A percentile compares a stretch with the other conserved stretches of the same genome.
Evolutionary conservation across 2,329 filamentous ascomycete genomes (phyloP).

Genomic region (Teratosphaeria viscida): DNA sequence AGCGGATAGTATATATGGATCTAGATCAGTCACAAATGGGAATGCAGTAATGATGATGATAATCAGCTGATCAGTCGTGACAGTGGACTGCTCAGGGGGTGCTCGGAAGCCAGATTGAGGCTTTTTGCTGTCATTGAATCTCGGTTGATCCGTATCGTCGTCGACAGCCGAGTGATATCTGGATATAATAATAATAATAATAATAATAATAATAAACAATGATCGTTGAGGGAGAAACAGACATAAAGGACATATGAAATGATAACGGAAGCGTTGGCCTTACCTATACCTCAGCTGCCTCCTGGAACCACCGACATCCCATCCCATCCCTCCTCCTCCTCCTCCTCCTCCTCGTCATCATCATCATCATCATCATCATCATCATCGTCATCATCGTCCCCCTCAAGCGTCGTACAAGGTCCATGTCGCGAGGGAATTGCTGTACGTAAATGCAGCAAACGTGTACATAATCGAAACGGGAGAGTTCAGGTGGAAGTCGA

Average conservation of each 20-base stretch:
- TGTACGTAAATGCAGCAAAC: constrained; percentile 11
- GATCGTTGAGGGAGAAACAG: not conserved
- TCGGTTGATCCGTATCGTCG: not conserved
- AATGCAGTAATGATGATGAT: not conserved
- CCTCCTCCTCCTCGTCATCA: not conserved
- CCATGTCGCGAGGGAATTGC: not conserved
- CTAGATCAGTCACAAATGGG: constrained; percentile 2
- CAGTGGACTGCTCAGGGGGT: constrained; percentile 10
- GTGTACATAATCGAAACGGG: constrained; percentile 10
- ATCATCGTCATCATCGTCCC: not conserved
- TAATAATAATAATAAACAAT: not conserved
- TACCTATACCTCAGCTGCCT: not conserved
- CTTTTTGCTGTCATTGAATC: constrained; percentile 26
- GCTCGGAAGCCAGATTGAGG: constrained; percentile 21
- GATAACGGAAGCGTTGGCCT: not conserved
- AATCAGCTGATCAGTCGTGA: constrained; percentile 2
- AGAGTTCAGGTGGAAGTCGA: not conserved
- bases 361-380: not conserved
- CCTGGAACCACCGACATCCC: not conserved
- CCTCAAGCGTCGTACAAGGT: not conserved
- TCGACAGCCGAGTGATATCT: not conserved
- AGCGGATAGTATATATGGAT: constrained; percentile 4
- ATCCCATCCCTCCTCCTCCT: not conserved
- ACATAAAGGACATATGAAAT: not conserved
- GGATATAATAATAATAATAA: not conserved